Percentiles rank a stretch among this genome's conserved stretches.
These are phyloP conservation scores for Dendrobium nobile DNA, from an alignment of 106 monocot genomes.

Conservation along the genomic window DNA sequence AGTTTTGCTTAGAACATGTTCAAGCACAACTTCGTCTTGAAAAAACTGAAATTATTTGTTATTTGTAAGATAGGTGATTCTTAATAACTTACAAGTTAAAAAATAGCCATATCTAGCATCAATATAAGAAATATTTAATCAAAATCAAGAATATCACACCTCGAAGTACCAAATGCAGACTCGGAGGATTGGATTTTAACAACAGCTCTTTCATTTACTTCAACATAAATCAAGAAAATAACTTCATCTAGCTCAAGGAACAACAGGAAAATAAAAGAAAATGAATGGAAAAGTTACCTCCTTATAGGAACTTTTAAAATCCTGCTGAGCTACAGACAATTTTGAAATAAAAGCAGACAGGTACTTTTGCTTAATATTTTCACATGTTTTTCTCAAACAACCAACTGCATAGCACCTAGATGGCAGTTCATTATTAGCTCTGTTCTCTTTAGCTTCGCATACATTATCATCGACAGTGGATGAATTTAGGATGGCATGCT, in stretches of 20 bases:
- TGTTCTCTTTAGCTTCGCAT: conserved; percentile 8
- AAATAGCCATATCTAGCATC: neutral
- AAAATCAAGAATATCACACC: neutral
- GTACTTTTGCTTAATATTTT: conserved; percentile 65
- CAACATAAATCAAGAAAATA: neutral
- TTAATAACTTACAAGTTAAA: neutral
- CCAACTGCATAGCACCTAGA: conserved; percentile 34
- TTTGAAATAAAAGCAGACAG: conserved; percentile 60
- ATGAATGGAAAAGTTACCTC: conserved; percentile 37
- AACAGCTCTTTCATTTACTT: neutral
- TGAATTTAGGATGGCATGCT: conserved; percentile 6
- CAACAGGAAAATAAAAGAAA: neutral
- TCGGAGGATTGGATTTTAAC: neutral
- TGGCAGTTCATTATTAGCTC: conserved; percentile 20
- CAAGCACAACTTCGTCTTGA: neutral
- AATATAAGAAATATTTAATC: neutral
- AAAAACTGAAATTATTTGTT: neutral
- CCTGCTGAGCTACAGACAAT: conserved; percentile 60
- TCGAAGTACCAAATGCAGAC: conserved; percentile 3
- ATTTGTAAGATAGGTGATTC: neutral
- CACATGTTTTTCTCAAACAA: conserved; percentile 61
- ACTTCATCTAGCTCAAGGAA: neutral
- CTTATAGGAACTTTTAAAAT: conserved; percentile 44
- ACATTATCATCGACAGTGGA: conserved; percentile 7
- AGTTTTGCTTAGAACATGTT: neutral